Evolutionary conservation across 768 basidiomycete genomes (phyloP).

Genomic region (Dentipellis fragilis): DNA sequence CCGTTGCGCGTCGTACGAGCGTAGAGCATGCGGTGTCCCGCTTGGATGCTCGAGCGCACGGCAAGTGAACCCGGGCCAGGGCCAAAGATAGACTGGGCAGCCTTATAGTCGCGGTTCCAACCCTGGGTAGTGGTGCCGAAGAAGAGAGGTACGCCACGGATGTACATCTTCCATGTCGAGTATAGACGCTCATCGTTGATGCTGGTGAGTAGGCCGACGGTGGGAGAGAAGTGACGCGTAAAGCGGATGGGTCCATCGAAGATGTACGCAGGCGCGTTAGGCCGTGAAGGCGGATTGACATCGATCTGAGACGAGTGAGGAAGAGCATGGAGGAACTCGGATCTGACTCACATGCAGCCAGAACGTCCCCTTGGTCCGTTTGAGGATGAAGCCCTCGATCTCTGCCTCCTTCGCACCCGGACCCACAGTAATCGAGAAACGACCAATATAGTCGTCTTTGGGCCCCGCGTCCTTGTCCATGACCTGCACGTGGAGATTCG

Average conservation of each 20-base stretch:
- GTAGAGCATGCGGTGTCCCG: slow-evolving; percentile 67
- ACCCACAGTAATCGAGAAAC: slow-evolving; percentile 40
- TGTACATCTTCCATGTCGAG: slow-evolving; percentile 69
- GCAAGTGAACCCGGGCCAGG: slow-evolving; percentile 50
- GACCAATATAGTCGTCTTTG: slow-evolving; percentile 58
- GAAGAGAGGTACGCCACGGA: slow-evolving; percentile 47
- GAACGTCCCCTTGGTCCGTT: slow-evolving; percentile 47
- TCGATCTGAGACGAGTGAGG: slow-evolving; percentile 36
- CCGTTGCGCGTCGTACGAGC: slow-evolving; percentile 52
- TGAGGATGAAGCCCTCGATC: slow-evolving; percentile 43
- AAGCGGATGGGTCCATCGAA: slow-evolving; percentile 71
- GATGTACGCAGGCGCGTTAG: slow-evolving; percentile 37
- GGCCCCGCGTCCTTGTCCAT: slow-evolving; percentile 57
- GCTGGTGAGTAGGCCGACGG: slow-evolving; percentile 54
- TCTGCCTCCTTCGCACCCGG: slow-evolving; percentile 56
- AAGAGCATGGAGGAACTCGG: neutral
- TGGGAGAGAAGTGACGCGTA: slow-evolving; percentile 62
- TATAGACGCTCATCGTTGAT: slow-evolving; percentile 55
- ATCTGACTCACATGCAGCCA: slow-evolving; percentile 50
- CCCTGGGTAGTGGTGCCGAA: slow-evolving; percentile 51
- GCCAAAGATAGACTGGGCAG: slow-evolving; percentile 61
- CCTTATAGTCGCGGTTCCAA: slow-evolving; percentile 61
- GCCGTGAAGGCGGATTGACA: slow-evolving; percentile 35
- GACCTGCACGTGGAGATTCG: slow-evolving; percentile 49
- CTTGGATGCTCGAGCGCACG: slow-evolving; percentile 59